Evolutionary conservation across 108 stramenopile genomes (phyloP), one percentile per base, ranked within the genome.

Genomic region (Mediolabrus comicus): DNA sequence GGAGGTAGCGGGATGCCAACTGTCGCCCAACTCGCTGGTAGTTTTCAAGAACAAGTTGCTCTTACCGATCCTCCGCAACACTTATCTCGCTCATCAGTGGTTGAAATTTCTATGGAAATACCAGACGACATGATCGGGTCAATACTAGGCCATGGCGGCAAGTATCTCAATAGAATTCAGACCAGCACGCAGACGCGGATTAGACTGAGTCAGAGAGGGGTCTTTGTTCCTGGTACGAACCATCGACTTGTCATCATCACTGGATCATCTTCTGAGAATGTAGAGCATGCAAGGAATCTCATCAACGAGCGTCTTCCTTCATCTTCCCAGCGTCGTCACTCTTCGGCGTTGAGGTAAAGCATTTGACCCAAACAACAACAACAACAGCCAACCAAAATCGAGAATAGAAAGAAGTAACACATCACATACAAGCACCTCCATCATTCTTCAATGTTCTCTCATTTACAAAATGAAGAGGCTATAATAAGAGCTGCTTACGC

Each of bases 51-150:
- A 35, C 75, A 82, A 62, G 59, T 74, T 17, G 46, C 67, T 31
- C 16, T 76, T 16, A 19, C 38, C 4, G 32, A 59, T 39, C 16
- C 22, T 9, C 13, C 33, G 38, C 24, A 19, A 4, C 9, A 27
- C 28, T 16, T 34, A 28, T 16, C 22, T 65, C 51, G n/a, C 34
- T 36, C 28, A 5, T 11, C 54, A 36, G 32, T 16, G 51, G 32
- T 16, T 59, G 73, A 58, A 34, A 74, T 75, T 46, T 60, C 60
- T n/a, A 43, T 90, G 0, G 72, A 82, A 11, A 76, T 89, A 17
- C 92, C 92, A 29, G 92, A 88, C 22, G 64, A 54, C 19, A 62
- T 88, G 80, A 75, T 92, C 26, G 88, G 92, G 4, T 84, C 86
- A 1, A 82, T 92, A 17, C 62, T 90, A 51, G 92, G 92, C 9